Evolutionary conservation across 768 basidiomycete genomes (phyloP), one percentile per base, ranked within the genome.

Genomic region (Agaricus blazei): DNA sequence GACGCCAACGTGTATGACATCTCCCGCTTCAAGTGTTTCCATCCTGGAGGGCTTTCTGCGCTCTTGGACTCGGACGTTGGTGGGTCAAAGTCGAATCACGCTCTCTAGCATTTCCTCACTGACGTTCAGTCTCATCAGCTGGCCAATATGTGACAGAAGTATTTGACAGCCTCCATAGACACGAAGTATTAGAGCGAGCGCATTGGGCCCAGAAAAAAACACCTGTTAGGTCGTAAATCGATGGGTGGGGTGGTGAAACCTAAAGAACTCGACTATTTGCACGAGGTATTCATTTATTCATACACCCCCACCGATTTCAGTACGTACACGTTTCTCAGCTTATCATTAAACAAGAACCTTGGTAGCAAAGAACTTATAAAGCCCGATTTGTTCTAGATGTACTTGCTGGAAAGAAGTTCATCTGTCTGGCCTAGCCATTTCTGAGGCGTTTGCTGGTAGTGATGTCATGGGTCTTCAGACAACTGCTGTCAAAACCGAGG

Each of bases 191-290:
- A 43, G 72, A 79, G 55, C 84, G 78, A 59, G 95, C 83, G 93
- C 29, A 71, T 95, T 72, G 96, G 96, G 19, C 96, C 96, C 6
- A 93, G 93, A n/a, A n/a, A n/a, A 23, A 93, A 93, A 67, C 94
- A 98, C 63, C 80, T 98, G 9, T 77, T 87, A 67, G 95, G 95
- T 4, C 79, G 82, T 14, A 80, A 71, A 9, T 74, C 98, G n/a
- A 85, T 93, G 79, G 83, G 80, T 51, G 95, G 92, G 1, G 66
- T 87, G 6, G 87, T 97, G 44, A 84, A 80, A 59, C 90, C 93
- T 2, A 92, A 95, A 68, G 84, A 87, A 67, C 95, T 87, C 60
- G 89, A 95, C 66, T 93, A 90, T 67, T 96, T 96, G 79, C 92
- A 95, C 68, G 86, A 88, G 70, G 82, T 82, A 57, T 37, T 8